Conservation (phyloP, 139 green algal genomes). For the Micractinium sp. region DNA sequence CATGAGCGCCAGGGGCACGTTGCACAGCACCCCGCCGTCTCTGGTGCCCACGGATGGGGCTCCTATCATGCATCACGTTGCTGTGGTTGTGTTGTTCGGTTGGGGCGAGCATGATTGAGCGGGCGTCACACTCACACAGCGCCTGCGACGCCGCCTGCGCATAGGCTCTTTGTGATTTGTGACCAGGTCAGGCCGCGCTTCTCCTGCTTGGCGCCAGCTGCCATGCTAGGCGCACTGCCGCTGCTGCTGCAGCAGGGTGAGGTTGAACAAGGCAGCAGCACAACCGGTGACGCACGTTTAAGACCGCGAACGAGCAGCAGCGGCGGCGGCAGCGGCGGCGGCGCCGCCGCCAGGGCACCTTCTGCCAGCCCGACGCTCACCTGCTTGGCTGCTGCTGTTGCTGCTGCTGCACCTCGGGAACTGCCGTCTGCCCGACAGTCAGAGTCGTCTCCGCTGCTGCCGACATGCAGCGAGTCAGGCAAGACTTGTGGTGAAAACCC, state of each 20-base stretch:
- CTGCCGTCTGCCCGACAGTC: not conserved
- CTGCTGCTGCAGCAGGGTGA: not conserved
- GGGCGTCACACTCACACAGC: constrained; percentile 79
- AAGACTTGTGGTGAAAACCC: no score
- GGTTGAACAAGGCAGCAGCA: not conserved
- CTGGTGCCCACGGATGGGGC: no score
- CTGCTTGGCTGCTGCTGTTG: not conserved
- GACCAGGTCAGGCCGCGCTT: constrained; percentile 43
- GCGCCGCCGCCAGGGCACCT: not conserved
- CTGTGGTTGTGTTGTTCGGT: not conserved
- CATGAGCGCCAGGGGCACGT: not conserved
- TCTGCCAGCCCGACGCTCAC: not conserved
- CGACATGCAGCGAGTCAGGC: no score
- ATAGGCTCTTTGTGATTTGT: constrained; percentile 80
- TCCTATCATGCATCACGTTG: not conserved
- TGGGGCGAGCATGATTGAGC: no score
- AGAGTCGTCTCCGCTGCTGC: no score
- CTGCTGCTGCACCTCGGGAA: not conserved
- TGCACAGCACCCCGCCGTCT: not conserved
- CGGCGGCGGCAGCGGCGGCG: not conserved
- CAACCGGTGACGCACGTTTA: not conserved
- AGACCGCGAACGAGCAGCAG: not conserved
- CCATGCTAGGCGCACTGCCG: constrained; percentile 19
- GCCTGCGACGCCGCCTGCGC: constrained; percentile 90
- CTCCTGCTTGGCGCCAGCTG: constrained; percentile 19